These are phyloP conservation scores for Onygenales sp. DNA, from an alignment of 2,329 filamentous ascomycete species.

Conservation along the genomic window DNA sequence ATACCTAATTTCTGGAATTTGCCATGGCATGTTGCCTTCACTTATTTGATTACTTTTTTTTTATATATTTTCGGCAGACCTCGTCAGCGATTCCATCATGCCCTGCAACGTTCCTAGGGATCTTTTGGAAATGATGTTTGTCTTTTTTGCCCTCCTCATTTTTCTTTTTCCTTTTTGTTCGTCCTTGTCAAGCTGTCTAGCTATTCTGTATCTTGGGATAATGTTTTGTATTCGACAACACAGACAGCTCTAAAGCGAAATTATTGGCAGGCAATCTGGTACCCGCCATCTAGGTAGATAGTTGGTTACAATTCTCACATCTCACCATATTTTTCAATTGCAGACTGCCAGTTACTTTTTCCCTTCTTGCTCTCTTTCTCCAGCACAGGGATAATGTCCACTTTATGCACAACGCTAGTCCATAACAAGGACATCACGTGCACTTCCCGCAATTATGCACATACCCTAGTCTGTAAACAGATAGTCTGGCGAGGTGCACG, in stretches of 20 bases:
- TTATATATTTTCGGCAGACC: neutral
- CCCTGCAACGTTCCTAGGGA: constrained; percentile 35
- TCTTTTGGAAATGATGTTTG: constrained; percentile 2
- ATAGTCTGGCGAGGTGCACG: too few relatives aligned
- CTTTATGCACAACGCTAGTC: too few relatives aligned
- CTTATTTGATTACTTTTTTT: constrained; percentile 4
- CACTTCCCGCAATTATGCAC: too few relatives aligned
- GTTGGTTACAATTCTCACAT: too few relatives aligned
- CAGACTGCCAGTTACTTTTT: too few relatives aligned
- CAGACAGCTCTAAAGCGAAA: neutral
- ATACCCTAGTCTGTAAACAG: too few relatives aligned
- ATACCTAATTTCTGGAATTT: neutral
- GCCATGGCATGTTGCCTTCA: constrained; percentile 7
- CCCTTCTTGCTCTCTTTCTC: too few relatives aligned
- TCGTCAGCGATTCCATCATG: neutral
- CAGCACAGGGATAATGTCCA: too few relatives aligned
- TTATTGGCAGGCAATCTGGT: too few relatives aligned
- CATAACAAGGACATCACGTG: too few relatives aligned
- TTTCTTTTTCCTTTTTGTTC: constrained; percentile 11
- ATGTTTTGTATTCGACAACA: constrained; percentile 5
- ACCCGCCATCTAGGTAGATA: too few relatives aligned
- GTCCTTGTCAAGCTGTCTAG: neutral
- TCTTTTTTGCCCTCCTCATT: constrained; percentile 12
- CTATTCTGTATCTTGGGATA: constrained; percentile 10
- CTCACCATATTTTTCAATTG: too few relatives aligned